These are phyloP conservation scores for Dryadomyces quercivorus DNA, from an alignment of 2,329 filamentous ascomycete genomes.

Conservation along the genomic window DNA sequence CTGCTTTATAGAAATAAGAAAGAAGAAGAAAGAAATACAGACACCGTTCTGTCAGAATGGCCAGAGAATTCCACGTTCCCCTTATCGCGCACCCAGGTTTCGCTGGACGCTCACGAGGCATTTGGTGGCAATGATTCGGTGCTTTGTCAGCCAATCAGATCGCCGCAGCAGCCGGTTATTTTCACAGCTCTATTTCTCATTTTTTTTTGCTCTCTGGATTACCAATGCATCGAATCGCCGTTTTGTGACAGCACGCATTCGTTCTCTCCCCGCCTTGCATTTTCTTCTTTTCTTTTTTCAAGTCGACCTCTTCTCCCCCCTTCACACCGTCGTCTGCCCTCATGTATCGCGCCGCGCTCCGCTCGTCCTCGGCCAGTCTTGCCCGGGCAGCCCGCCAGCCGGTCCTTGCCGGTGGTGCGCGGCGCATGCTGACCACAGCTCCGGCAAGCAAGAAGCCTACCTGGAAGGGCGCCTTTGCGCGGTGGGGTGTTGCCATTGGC, in stretches of 20 bases:
- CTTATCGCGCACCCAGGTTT: no score
- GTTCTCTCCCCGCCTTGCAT: neutral
- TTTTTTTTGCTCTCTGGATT: neutral
- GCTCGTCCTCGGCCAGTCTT: conserved; percentile 31
- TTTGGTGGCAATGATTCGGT: neutral
- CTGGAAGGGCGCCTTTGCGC: conserved; percentile 65
- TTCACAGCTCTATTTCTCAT: neutral
- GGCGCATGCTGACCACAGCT: conserved; percentile 41
- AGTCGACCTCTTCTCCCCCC: conserved; percentile 2
- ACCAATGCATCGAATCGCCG: conserved; percentile 1
- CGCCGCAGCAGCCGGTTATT: neutral
- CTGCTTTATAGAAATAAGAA: no score
- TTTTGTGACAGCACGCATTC: neutral
- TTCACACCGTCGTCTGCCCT: neutral
- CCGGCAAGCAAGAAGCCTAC: conserved; percentile 56
- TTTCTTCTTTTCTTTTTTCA: conserved; percentile 5
- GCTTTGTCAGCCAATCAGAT: neutral
- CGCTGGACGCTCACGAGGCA: no score
- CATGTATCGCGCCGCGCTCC: conserved; percentile 42
- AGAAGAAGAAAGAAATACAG: no score
- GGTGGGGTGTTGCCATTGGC: conserved; percentile 65
- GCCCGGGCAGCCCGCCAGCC: conserved; percentile 28
- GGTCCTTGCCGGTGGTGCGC: conserved; percentile 25
- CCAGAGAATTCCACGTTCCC: no score
- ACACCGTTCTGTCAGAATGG: no score